Base-by-base conservation (phyloP, 495 filamentous ascomycete genomes). In the Penicillium atrosanguineum region DNA sequence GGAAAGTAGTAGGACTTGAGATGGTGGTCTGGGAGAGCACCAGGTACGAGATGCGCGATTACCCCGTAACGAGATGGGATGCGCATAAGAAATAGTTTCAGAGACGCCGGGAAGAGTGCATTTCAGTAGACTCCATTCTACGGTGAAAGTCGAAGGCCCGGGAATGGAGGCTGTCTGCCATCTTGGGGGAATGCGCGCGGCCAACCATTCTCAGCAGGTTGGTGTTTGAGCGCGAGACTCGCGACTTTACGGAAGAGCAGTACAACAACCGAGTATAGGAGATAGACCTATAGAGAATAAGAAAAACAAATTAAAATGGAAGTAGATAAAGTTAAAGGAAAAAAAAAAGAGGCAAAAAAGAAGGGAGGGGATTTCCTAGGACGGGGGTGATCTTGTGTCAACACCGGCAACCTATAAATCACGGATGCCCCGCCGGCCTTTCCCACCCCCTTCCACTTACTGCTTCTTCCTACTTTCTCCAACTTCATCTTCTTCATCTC, bases 341-440 rank as follows among this genome's bases (percentile, higher is more conserved):
- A 51, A 36, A 60, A 47, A 56, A 43, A 49, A 26, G 28, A 40
- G 47, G 44, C 54, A 52, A 57, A 53, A 59, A 61, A 37, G 50
- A 64, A 48, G 39, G 49, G 39, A 41, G 53, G 43, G 58, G 52
- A 55, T 37, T 55, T 53, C 52, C 48, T 28, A 37, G 19, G 46
- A 31, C 36, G 38, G 31, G 62, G 64, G 64, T 77, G 70, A 75
- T 73, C 71, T 65, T 69, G 68, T 65, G 67, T 72, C 73, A 72
- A 72, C 69, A 70, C 64, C 65, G 58, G 72, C 64, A 60, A 65
- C 72, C 73, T 78, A 78, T 78, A 78, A 77, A 79, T 69, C 70
- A 57, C 72, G 67, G 66, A 69, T 75, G 74, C 76, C 75, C 75
- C 75, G 75, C 76, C 64, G 64, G 46, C 56, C 66, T 62, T 69